Conservation (phyloP, 306 rosid genomes). For the Cucurbita moschata region DNA sequence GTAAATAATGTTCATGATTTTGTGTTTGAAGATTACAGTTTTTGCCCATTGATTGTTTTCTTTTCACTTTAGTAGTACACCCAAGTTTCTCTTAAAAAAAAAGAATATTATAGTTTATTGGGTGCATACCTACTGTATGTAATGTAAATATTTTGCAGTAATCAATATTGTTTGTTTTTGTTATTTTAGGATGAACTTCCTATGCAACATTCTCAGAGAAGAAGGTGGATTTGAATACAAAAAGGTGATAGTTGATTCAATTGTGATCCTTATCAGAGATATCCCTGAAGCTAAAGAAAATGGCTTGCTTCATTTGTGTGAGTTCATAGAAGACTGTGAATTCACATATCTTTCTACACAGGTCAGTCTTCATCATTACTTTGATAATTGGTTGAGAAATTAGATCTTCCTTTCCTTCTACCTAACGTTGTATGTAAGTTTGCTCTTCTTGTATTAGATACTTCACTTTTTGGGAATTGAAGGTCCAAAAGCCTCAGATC, state of each 20-base stretch:
- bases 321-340: conserved; percentile 97
- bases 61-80: neutral
- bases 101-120: neutral
- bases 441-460: conserved; percentile 32
- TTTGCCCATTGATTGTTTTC: neutral
- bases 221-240: conserved; percentile 99
- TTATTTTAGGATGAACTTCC: conserved; percentile 79
- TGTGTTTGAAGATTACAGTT: neutral
- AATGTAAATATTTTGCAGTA: neutral
- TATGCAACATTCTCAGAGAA: conserved; percentile 92
- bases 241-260: conserved; percentile 95
- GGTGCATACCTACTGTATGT: neutral
- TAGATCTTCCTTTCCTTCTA: neutral
- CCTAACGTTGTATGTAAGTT: neutral
- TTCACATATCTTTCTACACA: conserved; percentile 96
- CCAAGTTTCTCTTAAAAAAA: too few relatives aligned
- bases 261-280: conserved; percentile 92
- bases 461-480: conserved; percentile 92
- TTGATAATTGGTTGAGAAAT: conserved; percentile 3
- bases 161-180: neutral
- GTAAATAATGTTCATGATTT: conserved; percentile 17
- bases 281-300: conserved; percentile 93
- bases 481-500: conserved; percentile 96
- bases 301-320: conserved; percentile 97
- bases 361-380: conserved; percentile 31